phyloP scores from a whole-genome alignment of 305 asterid genomes.

The Fraxinus floribunda region DNA sequence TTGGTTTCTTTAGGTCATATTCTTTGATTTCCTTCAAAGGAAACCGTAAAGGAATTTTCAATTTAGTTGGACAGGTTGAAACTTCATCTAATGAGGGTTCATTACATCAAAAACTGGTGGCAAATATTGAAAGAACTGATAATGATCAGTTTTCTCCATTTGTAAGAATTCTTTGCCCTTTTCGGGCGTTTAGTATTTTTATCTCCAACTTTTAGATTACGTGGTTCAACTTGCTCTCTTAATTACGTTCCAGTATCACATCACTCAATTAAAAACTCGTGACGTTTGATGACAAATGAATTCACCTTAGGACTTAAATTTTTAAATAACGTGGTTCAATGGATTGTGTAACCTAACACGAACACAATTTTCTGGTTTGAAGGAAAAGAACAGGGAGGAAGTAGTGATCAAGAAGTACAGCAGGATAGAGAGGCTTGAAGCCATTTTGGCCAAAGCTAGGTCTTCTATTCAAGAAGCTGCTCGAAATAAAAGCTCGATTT shows the following conservation, averaged over 20 bases:
- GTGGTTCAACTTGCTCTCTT: not conserved
- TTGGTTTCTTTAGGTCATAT: slow-evolving; percentile 35
- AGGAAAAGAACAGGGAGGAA: slow-evolving; percentile 28
- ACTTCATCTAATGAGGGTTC: slow-evolving; percentile 18
- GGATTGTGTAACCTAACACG: not conserved
- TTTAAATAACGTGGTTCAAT: not conserved
- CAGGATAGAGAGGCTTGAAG: slow-evolving; percentile 51
- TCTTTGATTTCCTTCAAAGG: slow-evolving; percentile 9
- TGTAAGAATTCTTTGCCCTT: not conserved
- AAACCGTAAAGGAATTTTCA: slow-evolving; percentile 13
- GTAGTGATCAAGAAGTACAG: slow-evolving; percentile 29
- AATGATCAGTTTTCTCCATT: not conserved
- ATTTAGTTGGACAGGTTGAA: slow-evolving; percentile 19
- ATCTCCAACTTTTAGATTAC: not conserved
- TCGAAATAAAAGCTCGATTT: slow-evolving; percentile 34
- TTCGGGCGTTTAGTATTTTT: not conserved
- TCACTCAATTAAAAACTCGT: not conserved
- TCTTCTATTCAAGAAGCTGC: slow-evolving; percentile 59
- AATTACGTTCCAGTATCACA: not conserved
- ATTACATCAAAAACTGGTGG: slow-evolving; percentile 22
- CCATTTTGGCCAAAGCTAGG: slow-evolving; percentile 48
- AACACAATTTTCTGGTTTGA: not conserved
- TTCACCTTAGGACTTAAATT: not conserved
- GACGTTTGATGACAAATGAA: not conserved
- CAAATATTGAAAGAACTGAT: not conserved